These are phyloP conservation scores for maize (Zea mays) DNA, from an alignment of 176 grass and related monocot genomes.

Conservation along the genomic window DNA sequence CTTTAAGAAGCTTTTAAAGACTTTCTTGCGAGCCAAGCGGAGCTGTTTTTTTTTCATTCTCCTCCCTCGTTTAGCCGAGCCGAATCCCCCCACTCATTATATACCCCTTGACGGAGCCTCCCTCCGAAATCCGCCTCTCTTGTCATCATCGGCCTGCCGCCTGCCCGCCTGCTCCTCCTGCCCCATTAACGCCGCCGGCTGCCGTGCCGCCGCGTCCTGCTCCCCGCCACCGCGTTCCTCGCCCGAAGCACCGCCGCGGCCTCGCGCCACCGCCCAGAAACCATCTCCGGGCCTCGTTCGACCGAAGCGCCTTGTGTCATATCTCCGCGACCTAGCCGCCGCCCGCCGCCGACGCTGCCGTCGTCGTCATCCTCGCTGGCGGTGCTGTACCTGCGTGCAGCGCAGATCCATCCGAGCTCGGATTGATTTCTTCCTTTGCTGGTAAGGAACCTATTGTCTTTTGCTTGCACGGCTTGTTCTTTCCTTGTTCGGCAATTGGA, in stretches of 20 bases:
- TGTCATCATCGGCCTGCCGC: background rate
- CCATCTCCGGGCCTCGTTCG: background rate
- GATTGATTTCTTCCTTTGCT: background rate
- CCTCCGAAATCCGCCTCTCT: no score
- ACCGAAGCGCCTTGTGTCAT: background rate
- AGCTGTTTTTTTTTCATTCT: no score
- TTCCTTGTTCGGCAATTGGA: background rate
- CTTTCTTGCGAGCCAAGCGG: no score
- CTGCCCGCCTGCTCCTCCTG: background rate
- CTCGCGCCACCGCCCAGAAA: background rate
- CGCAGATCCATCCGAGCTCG: background rate
- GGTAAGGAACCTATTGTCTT: slow-evolving; percentile 11
- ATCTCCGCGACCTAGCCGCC: background rate
- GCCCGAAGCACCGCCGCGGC: background rate
- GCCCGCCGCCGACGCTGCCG: background rate
- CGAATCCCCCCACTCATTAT: no score
- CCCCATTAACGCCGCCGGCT: background rate
- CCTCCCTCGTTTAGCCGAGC: no score
- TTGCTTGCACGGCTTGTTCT: background rate
- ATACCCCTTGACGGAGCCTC: no score
- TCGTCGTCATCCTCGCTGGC: no score
- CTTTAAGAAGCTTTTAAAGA: no score
- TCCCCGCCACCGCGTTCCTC: background rate
- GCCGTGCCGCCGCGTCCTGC: background rate
- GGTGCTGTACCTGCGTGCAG: no score